Evolutionary conservation across 495 filamentous ascomycete genomes (phyloP), one percentile per base, ranked within the genome.

Genomic region (Cladorrhinum samala): DNA sequence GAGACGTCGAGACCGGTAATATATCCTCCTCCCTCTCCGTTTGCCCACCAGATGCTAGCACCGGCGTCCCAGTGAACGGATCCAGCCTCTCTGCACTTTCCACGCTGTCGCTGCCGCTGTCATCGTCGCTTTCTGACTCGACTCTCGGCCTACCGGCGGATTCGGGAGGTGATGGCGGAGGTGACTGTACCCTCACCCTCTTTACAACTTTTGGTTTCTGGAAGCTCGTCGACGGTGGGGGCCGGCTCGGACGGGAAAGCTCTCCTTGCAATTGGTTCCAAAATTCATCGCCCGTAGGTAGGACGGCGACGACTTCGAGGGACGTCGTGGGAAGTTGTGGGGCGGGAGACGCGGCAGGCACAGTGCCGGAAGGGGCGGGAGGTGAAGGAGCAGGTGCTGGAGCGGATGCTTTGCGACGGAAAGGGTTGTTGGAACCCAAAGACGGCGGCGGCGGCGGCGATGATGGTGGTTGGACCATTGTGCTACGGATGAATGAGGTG

Each of bases 121-220:
- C 57, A 14, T 62, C 62, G 18, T 59, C 27, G 27, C 27, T 33
- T 33, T 33, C 27, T 5, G 27, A 33, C 27, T 33, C 27, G 27
- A 6, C 27, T 11, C 11, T 33, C 56, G 6, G 41, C 39, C 37
- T 52, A 21, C 60, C 68, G 17, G 64, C 66, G 18, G 65, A 68
- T 44, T 77, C 73, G 52, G 75, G 76, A 13, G 72, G 75, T 9
- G 71, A 72, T 1, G 78, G 76, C 48, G 77, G 78, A 25, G 78
- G 78, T 25, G 77, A 80, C 58, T 80, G 77, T 1, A 81, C 77
- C 47, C 77, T 73, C 21, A 81, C 78, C 56, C 69, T 80, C 62
- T 81, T 81, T 2, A 74, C 65, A 3, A 75, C 62, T 57, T 79
- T 77, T 38, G 64, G 56, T 46, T 70, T 75, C 49, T 71, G 75